phyloP scores from a whole-genome alignment of 2,329 filamentous ascomycete genomes.

The Lasiodiplodia gonubiensis region DNA sequence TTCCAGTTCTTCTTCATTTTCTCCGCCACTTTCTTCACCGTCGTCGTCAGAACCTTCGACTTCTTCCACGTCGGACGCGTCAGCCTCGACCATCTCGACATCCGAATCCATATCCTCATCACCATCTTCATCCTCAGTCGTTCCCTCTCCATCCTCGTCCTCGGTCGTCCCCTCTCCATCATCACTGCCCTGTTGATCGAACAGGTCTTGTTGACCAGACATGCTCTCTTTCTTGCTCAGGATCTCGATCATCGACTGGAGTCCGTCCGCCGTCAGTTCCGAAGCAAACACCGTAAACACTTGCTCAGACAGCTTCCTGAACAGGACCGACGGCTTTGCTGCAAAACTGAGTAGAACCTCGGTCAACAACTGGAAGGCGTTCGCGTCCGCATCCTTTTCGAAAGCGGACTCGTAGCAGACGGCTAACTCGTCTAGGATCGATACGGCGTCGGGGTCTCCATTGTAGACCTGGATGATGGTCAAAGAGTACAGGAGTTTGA shows the following conservation, averaged over 20 bases:
- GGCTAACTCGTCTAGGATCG: slow-evolving; percentile 81
- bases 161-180: slow-evolving; percentile 43
- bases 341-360: slow-evolving; percentile 92
- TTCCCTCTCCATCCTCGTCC: not conserved
- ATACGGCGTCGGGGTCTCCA: slow-evolving; percentile 82
- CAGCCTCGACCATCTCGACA: slow-evolving; percentile 51
- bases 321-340: slow-evolving; percentile 80
- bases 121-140: slow-evolving; percentile 53
- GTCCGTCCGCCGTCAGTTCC: slow-evolving; percentile 73
- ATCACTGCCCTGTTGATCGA: slow-evolving; percentile 64
- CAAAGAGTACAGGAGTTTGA: slow-evolving; percentile 82
- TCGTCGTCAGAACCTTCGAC: slow-evolving; percentile 36
- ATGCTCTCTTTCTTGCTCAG: slow-evolving; percentile 79
- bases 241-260: slow-evolving; percentile 72
- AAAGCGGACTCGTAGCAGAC: slow-evolving; percentile 61
- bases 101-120: slow-evolving; percentile 50
- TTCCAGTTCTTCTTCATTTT: slow-evolving; percentile 59
- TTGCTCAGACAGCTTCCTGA: slow-evolving; percentile 84
- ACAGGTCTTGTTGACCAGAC: slow-evolving; percentile 84
- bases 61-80: slow-evolving; percentile 35
- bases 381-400: slow-evolving; percentile 44
- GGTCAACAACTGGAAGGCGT: slow-evolving; percentile 72
- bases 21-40: slow-evolving; percentile 39
- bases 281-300: slow-evolving; percentile 84
- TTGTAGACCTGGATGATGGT: slow-evolving; percentile 89